These are phyloP conservation scores for Powellomyces hirtus DNA, from an alignment of 192 early-diverging fungal genomes.

Conservation along the genomic window DNA sequence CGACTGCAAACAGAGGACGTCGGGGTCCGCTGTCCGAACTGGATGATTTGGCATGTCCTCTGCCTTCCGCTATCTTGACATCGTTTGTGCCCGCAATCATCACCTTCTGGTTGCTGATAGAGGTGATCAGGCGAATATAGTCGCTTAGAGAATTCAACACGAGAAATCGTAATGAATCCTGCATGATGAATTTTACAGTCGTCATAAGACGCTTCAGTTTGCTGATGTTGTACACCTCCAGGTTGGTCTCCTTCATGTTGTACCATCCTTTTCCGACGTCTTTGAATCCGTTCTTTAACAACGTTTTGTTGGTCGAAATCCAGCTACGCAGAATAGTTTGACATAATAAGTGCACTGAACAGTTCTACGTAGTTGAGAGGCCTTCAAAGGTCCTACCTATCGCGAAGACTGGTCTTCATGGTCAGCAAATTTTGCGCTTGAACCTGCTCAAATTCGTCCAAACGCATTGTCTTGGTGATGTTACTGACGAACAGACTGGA, in stretches of 20 bases:
- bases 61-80: conserved; percentile 47
- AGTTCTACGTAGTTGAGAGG: neutral
- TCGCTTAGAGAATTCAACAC: conserved; percentile 57
- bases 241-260: conserved; percentile 60
- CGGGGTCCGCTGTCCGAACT: conserved; percentile 5
- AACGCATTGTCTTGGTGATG: conserved; percentile 52
- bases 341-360: neutral
- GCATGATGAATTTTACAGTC: conserved; percentile 63
- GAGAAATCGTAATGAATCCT: conserved; percentile 56
- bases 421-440: conserved; percentile 51
- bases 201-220: conserved; percentile 62
- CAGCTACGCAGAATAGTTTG: conserved; percentile 34
- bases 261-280: conserved; percentile 69
- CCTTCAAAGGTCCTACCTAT: conserved; percentile 36
- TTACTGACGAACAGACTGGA: conserved; percentile 37
- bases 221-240: conserved; percentile 60
- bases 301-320: conserved; percentile 48
- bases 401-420: conserved; percentile 50
- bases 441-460: conserved; percentile 62
- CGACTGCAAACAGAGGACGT: conserved; percentile 54
- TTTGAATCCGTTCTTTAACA: conserved; percentile 52
- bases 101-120: conserved; percentile 48
- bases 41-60: neutral
- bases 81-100: conserved; percentile 53
- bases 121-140: conserved; percentile 45